Evolutionary conservation across 202 grass and related monocot genomes (phyloP).

Genomic region (Zizania palustris): DNA sequence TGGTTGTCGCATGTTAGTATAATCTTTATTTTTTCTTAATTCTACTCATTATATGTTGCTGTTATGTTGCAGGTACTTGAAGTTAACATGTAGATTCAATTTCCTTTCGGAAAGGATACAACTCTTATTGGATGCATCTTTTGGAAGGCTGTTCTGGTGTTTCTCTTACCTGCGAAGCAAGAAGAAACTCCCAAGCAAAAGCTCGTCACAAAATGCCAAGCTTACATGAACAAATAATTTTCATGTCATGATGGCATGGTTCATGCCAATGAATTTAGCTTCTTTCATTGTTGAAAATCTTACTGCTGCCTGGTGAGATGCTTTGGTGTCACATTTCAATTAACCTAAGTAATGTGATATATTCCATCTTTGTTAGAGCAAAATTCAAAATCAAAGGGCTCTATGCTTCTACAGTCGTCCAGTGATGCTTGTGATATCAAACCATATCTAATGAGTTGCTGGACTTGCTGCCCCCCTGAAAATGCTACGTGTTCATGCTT

Average conservation of each 20-base stretch:
- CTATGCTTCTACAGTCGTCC: too few relatives aligned
- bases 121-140: constrained; percentile 39
- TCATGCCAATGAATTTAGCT: constrained; percentile 31
- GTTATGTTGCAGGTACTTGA: constrained; percentile 74
- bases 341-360: constrained; percentile 25
- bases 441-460: background rate
- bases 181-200: constrained; percentile 37
- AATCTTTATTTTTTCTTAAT: background rate
- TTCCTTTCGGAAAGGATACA: constrained; percentile 66
- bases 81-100: constrained; percentile 50
- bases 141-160: constrained; percentile 51
- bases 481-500: background rate
- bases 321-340: constrained; percentile 36
- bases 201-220: constrained; percentile 31
- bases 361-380: background rate
- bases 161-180: constrained; percentile 35
- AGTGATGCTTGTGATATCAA: background rate
- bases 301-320: constrained; percentile 13
- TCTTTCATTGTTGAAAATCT: background rate
- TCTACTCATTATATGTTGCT: background rate
- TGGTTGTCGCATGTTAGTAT: too few relatives aligned
- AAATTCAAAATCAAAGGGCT: background rate
- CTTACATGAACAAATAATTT: constrained; percentile 43
- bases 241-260: constrained; percentile 38
- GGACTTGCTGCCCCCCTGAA: too few relatives aligned